phyloP scores from a whole-genome alignment of 768 basidiomycete species.

The Piloderma croceum region DNA sequence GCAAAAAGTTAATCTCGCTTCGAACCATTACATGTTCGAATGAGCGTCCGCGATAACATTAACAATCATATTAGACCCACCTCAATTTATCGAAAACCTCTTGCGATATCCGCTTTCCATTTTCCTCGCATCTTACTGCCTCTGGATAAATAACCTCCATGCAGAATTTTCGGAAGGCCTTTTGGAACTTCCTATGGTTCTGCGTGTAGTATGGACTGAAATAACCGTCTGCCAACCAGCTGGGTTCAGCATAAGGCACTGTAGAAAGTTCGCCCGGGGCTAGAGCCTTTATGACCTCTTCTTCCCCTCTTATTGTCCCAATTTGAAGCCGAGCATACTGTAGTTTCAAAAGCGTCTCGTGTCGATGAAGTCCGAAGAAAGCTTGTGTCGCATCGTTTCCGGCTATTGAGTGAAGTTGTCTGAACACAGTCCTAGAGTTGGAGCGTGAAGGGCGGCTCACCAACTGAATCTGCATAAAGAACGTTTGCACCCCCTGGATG shows the following conservation, averaged over 20 bases:
- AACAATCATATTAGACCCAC: conserved; percentile 35
- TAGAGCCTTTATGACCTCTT: conserved; percentile 47
- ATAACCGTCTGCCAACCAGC: conserved; percentile 68
- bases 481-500: conserved; percentile 85
- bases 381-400: conserved; percentile 72
- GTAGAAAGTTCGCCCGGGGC: conserved; percentile 60
- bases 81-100: conserved; percentile 81
- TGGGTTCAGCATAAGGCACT: conserved; percentile 83
- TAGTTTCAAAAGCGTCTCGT: conserved; percentile 70
- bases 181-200: conserved; percentile 70
- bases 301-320: conserved; percentile 54
- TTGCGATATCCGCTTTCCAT: conserved; percentile 80
- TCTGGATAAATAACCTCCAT: conserved; percentile 72
- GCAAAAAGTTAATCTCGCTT: conserved; percentile 72
- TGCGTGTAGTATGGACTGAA: conserved; percentile 75
- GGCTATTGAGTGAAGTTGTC: conserved; percentile 30
- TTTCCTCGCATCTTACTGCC: conserved; percentile 75
- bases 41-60: neutral
- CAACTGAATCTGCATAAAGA: conserved; percentile 57
- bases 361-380: conserved; percentile 83
- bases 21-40: neutral
- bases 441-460: conserved; percentile 33
- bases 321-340: conserved; percentile 69
- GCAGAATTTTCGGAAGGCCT: conserved; percentile 69
- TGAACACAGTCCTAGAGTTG: neutral